Conservation (phyloP, 306 rosid genomes). For the Crotalaria pallida region DNA sequence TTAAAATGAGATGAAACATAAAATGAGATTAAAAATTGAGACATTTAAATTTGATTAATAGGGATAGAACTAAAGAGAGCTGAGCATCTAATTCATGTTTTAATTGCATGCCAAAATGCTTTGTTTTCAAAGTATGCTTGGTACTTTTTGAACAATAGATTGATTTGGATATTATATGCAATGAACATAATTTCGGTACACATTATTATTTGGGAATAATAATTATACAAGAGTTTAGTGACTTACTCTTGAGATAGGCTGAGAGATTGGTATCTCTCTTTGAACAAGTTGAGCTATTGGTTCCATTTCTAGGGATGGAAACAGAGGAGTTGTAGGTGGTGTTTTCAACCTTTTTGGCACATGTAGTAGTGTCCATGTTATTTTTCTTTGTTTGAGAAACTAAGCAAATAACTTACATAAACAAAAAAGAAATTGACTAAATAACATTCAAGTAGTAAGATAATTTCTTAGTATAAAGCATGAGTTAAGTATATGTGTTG, state of each 20-base stretch:
- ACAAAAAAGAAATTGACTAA: too few species aligned
- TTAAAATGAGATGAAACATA: too few species aligned
- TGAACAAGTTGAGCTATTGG: constrained; percentile 44
- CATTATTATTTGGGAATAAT: not conserved
- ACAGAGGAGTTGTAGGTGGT: constrained; percentile 89
- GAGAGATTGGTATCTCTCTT: constrained; percentile 43
- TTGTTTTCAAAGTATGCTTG: not conserved
- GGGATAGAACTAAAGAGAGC: too few species aligned
- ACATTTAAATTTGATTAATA: too few species aligned
- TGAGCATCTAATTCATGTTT: too few species aligned
- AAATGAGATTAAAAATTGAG: too few species aligned
- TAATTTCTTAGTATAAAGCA: not conserved
- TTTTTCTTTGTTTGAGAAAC: not conserved
- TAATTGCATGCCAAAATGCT: too few species aligned
- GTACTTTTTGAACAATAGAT: not conserved
- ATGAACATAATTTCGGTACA: not conserved
- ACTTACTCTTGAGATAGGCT: constrained; percentile 51
- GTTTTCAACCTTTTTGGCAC: constrained; percentile 63
- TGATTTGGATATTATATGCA: not conserved
- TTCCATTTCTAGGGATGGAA: constrained; percentile 91
- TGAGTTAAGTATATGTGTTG: too few species aligned
- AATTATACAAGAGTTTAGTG: not conserved
- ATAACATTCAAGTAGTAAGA: not conserved
- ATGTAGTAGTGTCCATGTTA: not conserved
- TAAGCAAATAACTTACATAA: not conserved